Base-by-base conservation (phyloP, 1,284 basidiomycete genomes). In the Boletus sp. region DNA sequence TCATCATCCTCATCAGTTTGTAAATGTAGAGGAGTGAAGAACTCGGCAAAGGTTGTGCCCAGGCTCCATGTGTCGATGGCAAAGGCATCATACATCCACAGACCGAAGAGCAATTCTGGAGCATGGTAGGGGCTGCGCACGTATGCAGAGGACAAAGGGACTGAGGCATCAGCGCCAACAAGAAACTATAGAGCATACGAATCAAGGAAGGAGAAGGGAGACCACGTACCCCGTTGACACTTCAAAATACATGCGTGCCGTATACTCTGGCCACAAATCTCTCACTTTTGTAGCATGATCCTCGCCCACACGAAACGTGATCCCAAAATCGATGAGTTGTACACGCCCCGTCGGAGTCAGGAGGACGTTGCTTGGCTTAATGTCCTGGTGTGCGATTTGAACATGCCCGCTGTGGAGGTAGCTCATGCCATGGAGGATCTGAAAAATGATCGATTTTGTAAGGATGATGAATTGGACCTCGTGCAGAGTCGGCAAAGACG, bases 61-160 rank as follows among this genome's bases (percentile, higher is more conserved):
- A 92, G 75, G 38, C 91, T 87, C 97, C 96, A 98, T 2, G 91
- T 75, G 70, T 98, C 97, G n/a, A 91, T 78, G 0, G 89, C 88
- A 47, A 78, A 79, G 0, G 93, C 80, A 64, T 93, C 83, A 76
- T 98, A 98, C 4, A 77, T 75, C 10, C 79, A 77, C 0, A 87
- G 77, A 0, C 90, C 90, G 64, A 98, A 97, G 5, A 98, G 81
- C 0, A 98, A 83, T 72, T 98, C 97, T 0, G 95, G 95, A 0
- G 96, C 91, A 23, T 95, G 87, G 73, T 96, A 97, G 0, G 89
- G 80, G 46, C 94, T 87, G 65, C 4, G 27, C 14, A 16, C 3
- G 11, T 6, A 27, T 43, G 25, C 78, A 56, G 14, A 19, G 35
- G 17, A 7, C 14, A 17, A 21, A n/a, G 43, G 9, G n/a, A 23